phyloP scores from a whole-genome alignment of 441 rosid species.

The Erodium moschatum region DNA sequence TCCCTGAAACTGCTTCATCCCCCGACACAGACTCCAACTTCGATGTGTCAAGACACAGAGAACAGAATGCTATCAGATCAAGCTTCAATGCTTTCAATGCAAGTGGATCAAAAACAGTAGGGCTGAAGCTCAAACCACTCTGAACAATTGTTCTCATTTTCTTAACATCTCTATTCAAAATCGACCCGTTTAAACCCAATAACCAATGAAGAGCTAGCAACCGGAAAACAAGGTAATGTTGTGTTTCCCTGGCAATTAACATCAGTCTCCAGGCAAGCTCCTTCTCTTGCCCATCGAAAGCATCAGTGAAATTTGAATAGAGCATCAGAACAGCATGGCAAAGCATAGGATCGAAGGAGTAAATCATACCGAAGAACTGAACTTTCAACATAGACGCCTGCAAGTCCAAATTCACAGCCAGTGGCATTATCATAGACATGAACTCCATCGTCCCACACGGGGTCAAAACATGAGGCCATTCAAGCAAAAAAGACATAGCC shows the following conservation, averaged over 20 bases:
- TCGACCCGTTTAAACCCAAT: slow-evolving; percentile 49
- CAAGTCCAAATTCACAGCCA: slow-evolving; percentile 62
- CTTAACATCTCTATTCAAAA: slow-evolving; percentile 33
- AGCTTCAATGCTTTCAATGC: slow-evolving; percentile 75
- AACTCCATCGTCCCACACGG: slow-evolving; percentile 79
- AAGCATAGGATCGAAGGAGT: slow-evolving; percentile 65
- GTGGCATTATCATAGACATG: slow-evolving; percentile 65
- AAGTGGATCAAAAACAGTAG: slow-evolving; percentile 72
- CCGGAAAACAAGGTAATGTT: slow-evolving; percentile 55
- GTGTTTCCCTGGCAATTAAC: slow-evolving; percentile 61
- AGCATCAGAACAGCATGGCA: slow-evolving; percentile 62
- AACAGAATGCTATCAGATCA: slow-evolving; percentile 68
- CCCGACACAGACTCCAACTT: slow-evolving; percentile 23
- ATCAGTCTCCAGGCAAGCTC: slow-evolving; percentile 61
- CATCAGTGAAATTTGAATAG: slow-evolving; percentile 50
- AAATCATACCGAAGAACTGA: slow-evolving; percentile 77
- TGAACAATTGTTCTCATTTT: slow-evolving; percentile 43
- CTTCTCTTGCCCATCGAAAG: slow-evolving; percentile 64
- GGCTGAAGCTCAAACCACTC: slow-evolving; percentile 59
- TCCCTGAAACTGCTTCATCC: slow-evolving; percentile 23
- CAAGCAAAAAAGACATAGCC: slow-evolving; percentile 76
- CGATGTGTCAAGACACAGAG: slow-evolving; percentile 37
- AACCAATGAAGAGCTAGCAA: slow-evolving; percentile 80
- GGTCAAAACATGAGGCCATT: slow-evolving; percentile 64
- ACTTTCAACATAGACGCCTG: slow-evolving; percentile 87